Evolutionary conservation across 2,329 filamentous ascomycete genomes (phyloP).

Genomic region (Berkeleyomyces rouxiae): DNA sequence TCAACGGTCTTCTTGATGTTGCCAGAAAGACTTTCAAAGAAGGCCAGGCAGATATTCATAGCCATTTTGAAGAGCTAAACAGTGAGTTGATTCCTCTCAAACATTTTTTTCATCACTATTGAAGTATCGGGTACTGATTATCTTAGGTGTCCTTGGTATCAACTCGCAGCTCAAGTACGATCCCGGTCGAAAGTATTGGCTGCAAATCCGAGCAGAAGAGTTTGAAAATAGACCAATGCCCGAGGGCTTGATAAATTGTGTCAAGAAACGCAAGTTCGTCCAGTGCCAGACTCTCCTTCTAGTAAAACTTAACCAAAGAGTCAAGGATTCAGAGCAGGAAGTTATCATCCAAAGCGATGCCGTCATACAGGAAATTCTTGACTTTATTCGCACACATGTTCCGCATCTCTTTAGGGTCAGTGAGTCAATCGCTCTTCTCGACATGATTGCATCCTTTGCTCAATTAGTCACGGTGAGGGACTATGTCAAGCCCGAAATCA

Average conservation of each 20-base stretch:
- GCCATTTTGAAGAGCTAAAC: slow-evolving; percentile 51
- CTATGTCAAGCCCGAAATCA: slow-evolving; percentile 50
- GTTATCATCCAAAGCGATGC: slow-evolving; percentile 69
- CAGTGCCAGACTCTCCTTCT: slow-evolving; percentile 80
- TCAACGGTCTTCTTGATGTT: slow-evolving; percentile 76
- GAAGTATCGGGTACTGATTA: background rate
- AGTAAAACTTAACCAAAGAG: slow-evolving; percentile 62
- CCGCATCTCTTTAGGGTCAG: slow-evolving; percentile 66
- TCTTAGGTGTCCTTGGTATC: slow-evolving; percentile 41
- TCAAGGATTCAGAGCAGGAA: slow-evolving; percentile 68
- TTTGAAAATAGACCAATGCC: slow-evolving; percentile 45
- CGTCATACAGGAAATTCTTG: slow-evolving; percentile 54
- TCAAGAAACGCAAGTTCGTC: slow-evolving; percentile 54
- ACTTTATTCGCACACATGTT: slow-evolving; percentile 53
- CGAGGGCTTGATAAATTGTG: slow-evolving; percentile 58
- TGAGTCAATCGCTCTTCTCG: slow-evolving; percentile 70
- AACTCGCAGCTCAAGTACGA: slow-evolving; percentile 58
- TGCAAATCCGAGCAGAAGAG: slow-evolving; percentile 47
- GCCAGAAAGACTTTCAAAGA: slow-evolving; percentile 83
- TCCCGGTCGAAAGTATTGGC: slow-evolving; percentile 59
- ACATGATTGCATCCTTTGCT: slow-evolving; percentile 68
- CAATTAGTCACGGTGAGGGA: slow-evolving; percentile 48
- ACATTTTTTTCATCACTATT: background rate
- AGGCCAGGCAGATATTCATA: slow-evolving; percentile 58
- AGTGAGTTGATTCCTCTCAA: slow-evolving; percentile 26